A percentile compares a stretch with the other conserved stretches of the same genome.
Evolutionary conservation across 2,329 filamentous ascomycete species (phyloP).

Genomic region (Exophiala lecanii-corni): DNA sequence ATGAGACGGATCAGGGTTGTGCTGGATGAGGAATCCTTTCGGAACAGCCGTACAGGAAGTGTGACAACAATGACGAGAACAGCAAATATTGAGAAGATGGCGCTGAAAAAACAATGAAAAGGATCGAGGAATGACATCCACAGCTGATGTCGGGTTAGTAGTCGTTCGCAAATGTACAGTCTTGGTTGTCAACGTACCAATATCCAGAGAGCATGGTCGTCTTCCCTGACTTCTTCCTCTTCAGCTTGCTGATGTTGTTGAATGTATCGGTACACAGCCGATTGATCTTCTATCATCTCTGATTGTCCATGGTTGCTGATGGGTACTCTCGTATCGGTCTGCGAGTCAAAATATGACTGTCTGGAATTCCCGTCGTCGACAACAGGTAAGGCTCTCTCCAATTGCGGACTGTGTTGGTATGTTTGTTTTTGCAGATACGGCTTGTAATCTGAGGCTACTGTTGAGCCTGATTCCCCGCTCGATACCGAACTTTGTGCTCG

Average conservation of each 20-base stretch:
- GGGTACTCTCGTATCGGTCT: slow-evolving; percentile 4
- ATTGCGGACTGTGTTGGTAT: slow-evolving; percentile 16
- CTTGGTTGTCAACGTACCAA: slow-evolving; percentile 31
- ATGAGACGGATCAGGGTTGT: slow-evolving; percentile 23
- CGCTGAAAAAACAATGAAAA: slow-evolving; percentile 50
- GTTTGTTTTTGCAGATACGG: slow-evolving; percentile 12
- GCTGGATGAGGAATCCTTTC: slow-evolving; percentile 37
- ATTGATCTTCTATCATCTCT: slow-evolving; percentile 21
- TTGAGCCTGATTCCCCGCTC: slow-evolving; percentile 23
- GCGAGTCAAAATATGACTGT: slow-evolving; percentile 12
- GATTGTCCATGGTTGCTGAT: slow-evolving; percentile 7
- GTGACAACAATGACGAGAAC: slow-evolving; percentile 48
- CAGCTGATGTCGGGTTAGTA: slow-evolving; percentile 19
- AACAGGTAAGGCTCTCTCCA: slow-evolving; percentile 10
- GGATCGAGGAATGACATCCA: slow-evolving; percentile 43
- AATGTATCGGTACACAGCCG: slow-evolving; percentile 21
- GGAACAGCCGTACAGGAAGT: slow-evolving; percentile 53
- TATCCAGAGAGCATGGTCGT: slow-evolving; percentile 42
- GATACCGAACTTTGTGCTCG: slow-evolving; percentile 23
- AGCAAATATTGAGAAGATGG: slow-evolving; percentile 51
- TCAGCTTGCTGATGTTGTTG: slow-evolving; percentile 22
- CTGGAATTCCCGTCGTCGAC: slow-evolving; percentile 2
- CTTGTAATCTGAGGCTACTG: slow-evolving; percentile 18
- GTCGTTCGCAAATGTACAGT: background rate
- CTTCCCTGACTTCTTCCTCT: slow-evolving; percentile 27